Evolutionary conservation across 1,139 yeast genomes (phyloP), one percentile per base, ranked within the genome.

Genomic region (Pneumocystis oryctolagi): DNA sequence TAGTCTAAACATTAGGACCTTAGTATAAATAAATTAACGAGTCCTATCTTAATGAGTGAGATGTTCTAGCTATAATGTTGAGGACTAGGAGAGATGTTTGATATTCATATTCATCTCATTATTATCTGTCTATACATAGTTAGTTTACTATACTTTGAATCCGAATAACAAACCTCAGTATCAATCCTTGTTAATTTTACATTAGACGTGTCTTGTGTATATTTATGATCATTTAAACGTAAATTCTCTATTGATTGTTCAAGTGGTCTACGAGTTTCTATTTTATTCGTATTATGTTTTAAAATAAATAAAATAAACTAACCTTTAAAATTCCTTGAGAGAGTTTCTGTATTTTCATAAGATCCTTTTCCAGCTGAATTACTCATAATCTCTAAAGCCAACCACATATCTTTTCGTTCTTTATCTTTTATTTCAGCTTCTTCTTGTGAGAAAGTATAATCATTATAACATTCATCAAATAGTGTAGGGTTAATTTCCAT

Each of bases 401-500:
- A 63, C 69, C 69, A 67, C 58, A 66, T 60, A 20, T 59, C 59
- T 31, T 62, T 65, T 34, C 69, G 64, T 32, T 64, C 65, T 40
- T 65, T 67, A 32, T 63, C 66, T 25, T 47, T 62, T 42, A 62
- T 59, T 75, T 75, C 72, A 83, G 87, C 67, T 65, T 80, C 80
- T 67, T 79, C 79, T 70, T 82, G 86, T 67, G 84, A 87, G 68
- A 83, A 85, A 67, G 84, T 77, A 74, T 90, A 90, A 68, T 89
- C 77, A 71, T 88, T 81, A 28, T 95, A 87, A 72, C 97, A 92
- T 72, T 89, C 94, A 72, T 90, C 97, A 73, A 89, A 94, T 59
- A 92, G 78, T 9, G 85, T 84, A 18, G 96, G 95, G 73, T 89
- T 90, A 64, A 94, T 87, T 71, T 92, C 97, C 87, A 90, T 84